phyloP scores from a whole-genome alignment of 1,284 basidiomycete genomes.

The Farysia itapuensis region DNA sequence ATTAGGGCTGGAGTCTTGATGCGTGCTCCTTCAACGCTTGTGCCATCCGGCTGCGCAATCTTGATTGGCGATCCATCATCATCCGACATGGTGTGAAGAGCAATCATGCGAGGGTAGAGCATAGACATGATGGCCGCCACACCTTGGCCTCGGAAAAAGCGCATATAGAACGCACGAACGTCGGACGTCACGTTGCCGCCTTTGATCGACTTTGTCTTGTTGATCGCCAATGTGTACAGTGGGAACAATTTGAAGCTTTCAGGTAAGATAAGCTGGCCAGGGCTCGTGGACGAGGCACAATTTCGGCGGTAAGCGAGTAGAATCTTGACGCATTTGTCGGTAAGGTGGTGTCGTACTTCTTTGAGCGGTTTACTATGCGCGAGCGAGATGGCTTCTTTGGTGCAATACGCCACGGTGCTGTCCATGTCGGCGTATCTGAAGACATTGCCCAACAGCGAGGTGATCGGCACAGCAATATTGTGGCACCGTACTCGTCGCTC shows the following conservation, averaged over 20 bases:
- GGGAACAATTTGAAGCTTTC: slow-evolving; percentile 90
- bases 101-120: slow-evolving; percentile 86
- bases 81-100: slow-evolving; percentile 81
- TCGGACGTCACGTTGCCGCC: slow-evolving; percentile 84
- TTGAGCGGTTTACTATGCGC: slow-evolving; percentile 71
- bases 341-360: slow-evolving; percentile 79
- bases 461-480: slow-evolving; percentile 81
- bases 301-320: slow-evolving; percentile 85
- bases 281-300: slow-evolving; percentile 80
- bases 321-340: slow-evolving; percentile 80
- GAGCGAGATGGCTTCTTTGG: slow-evolving; percentile 75
- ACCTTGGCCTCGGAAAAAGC: slow-evolving; percentile 73
- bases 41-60: slow-evolving; percentile 61
- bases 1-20: slow-evolving; percentile 77
- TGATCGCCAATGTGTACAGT: slow-evolving; percentile 77
- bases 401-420: slow-evolving; percentile 72
- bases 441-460: slow-evolving; percentile 82
- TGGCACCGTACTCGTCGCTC: slow-evolving; percentile 80
- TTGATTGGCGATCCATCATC: slow-evolving; percentile 70
- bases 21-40: slow-evolving; percentile 62
- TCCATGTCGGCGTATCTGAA: slow-evolving; percentile 94
- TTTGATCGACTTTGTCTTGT: slow-evolving; percentile 90
- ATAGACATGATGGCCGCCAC: slow-evolving; percentile 74
- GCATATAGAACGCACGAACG: slow-evolving; percentile 83
- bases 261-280: slow-evolving; percentile 87